Evolutionary conservation across 2,329 filamentous ascomycete genomes (phyloP), one percentile per base, ranked within the genome.

Genomic region (Alternaria arborescens): DNA sequence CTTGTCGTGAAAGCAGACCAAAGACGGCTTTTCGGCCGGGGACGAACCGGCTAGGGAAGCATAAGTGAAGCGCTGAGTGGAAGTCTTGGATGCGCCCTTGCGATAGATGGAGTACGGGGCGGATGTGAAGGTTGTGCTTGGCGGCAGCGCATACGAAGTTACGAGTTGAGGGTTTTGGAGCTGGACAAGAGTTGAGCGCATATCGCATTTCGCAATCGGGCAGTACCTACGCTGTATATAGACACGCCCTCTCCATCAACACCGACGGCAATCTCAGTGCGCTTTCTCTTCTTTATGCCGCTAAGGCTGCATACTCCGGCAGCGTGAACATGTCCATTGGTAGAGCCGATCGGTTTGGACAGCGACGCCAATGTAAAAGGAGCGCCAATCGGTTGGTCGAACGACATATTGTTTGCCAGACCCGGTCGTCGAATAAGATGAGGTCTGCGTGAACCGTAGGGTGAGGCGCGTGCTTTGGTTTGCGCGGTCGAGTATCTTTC

Each of bases 211-310:
- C 10, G 28, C 28, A 30, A 22, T 14, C 10, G 8, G 40, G 44
- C 1, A n/a, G 43, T 18, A 56, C 74, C 40, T 80, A 89, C 87
- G 77, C 87, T 87, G 77, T 89, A 89, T 36, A 89, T 84, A 64
- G 85, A 88, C 51, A 89, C 78, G 30, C 85, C 84, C 71, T 89
- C 86, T 40, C 87, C 86, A 71, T 89, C 86, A 14, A 88, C 79
- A 1, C 82, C 86, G 20, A 87, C 82, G 32, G 82, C 86, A 52
- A 89, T 80, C 71, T 89, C 87, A 68, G 87, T 84, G 73, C 87
- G 81, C 78, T 89, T 88, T 72, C 86, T 83, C 77, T 87, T 88
- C 76, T 83, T 86, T 42, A 83, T 81, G 53, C 83, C 82, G 59
- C 80, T 81, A 55, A 88, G 75, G 66, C 85, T 83, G 75, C 82